Evolutionary conservation across 208 protist genomes (phyloP).

Genomic region (Angomonas desouzai): DNA sequence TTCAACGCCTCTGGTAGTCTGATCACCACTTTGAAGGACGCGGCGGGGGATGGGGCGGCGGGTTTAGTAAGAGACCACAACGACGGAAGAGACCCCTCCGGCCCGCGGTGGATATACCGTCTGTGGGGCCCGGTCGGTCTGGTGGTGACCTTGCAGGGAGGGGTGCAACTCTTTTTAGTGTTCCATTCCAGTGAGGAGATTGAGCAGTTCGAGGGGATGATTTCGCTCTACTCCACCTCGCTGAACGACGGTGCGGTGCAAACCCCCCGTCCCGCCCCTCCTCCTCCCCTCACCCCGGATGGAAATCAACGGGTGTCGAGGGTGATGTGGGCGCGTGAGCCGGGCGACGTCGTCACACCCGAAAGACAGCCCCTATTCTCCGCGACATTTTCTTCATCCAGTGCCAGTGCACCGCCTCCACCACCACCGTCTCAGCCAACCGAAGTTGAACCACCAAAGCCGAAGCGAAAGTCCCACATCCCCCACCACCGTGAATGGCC

Average conservation of each 20-base stretch:
- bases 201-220: not conserved
- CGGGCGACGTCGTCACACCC: not conserved
- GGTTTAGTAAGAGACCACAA: not conserved
- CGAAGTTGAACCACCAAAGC: not conserved
- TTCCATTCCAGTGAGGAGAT: slow-evolving; percentile 14
- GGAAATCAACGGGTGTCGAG: not conserved
- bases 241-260: not conserved
- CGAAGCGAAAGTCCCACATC: not conserved
- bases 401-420: not conserved
- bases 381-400: not conserved
- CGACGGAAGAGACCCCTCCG: not conserved
- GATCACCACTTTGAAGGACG: not conserved
- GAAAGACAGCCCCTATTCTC: not conserved
- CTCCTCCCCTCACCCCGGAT: not conserved
- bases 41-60: not conserved
- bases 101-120: slow-evolving; percentile 27
- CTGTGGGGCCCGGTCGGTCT: slow-evolving; percentile 40
- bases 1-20: slow-evolving; percentile 13
- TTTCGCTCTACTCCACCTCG: not conserved
- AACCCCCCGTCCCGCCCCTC: not conserved
- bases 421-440: not conserved
- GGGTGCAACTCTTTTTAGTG: slow-evolving; percentile 26
- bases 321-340: not conserved
- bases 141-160: slow-evolving; percentile 23
- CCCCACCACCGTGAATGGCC: slow-evolving; percentile 1